phyloP scores from a whole-genome alignment of 169 alveolate genomes.

The Eimeria brunetti region DNA sequence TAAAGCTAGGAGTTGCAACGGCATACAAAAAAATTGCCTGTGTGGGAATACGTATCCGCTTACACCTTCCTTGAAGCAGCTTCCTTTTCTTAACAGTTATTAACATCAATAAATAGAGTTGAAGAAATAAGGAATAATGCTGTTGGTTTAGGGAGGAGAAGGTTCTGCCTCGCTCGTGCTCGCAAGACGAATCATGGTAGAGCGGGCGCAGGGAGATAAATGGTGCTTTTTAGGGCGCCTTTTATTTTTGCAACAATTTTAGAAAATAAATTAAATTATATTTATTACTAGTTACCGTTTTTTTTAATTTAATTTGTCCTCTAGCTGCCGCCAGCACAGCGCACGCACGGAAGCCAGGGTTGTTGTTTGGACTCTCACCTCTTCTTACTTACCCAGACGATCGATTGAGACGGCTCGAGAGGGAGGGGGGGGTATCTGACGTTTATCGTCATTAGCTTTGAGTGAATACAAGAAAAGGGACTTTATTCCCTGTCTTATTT shows the following conservation, averaged over 20 bases:
- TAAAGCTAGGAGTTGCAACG: too few species aligned
- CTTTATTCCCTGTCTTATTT: background rate
- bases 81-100: too few species aligned
- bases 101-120: too few species aligned
- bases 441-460: background rate
- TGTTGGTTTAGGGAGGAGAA: too few species aligned
- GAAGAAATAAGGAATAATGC: too few species aligned
- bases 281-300: background rate
- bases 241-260: background rate
- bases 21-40: too few species aligned
- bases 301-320: background rate
- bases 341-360: background rate
- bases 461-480: background rate
- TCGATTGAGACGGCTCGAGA: background rate
- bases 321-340: background rate
- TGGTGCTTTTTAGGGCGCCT: background rate
- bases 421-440: background rate
- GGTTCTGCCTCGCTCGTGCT: conserved; percentile 11
- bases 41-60: too few species aligned
- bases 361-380: background rate
- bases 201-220: background rate
- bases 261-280: background rate
- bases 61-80: too few species aligned
- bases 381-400: background rate
- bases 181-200: background rate